Percentiles rank a stretch among this genome's conserved stretches.
Evolutionary conservation across 2,329 filamentous ascomycete genomes (phyloP).

Genomic region (Xylaria polymorpha): DNA sequence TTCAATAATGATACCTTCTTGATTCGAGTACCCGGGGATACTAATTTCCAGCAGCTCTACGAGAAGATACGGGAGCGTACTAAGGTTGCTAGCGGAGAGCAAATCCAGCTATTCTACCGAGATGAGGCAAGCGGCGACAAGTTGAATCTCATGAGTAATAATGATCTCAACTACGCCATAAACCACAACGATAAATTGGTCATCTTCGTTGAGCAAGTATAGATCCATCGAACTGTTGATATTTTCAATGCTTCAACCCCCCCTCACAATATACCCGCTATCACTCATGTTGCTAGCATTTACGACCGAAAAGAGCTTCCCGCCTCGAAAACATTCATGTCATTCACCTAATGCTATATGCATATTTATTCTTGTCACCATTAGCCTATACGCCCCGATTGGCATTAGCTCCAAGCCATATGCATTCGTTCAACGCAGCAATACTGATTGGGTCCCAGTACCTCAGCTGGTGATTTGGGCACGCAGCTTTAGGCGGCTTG

Average conservation of each 20-base stretch:
- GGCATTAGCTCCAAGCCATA: conserved; percentile 7
- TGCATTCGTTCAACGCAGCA: conserved; percentile 3
- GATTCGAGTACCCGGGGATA: conserved; percentile 86
- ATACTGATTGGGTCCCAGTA: conserved; percentile 12
- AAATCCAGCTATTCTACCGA: conserved; percentile 84
- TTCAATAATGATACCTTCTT: conserved; percentile 93
- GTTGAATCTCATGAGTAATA: conserved; percentile 79
- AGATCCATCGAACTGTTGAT: conserved; percentile 40
- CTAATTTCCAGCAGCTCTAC: conserved; percentile 80
- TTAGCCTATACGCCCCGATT: conserved; percentile 6
- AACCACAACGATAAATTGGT: conserved; percentile 89
- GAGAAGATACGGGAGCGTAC: conserved; percentile 87
- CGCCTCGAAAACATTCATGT: conserved; percentile 28
- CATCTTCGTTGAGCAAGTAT: conserved; percentile 73
- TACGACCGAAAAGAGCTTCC: conserved; percentile 37
- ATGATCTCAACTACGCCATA: conserved; percentile 83
- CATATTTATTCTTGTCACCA: conserved; percentile 22
- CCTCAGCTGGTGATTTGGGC: conserved; percentile 14
- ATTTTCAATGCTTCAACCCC: conserved; percentile 41
- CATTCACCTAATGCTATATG: conserved; percentile 23
- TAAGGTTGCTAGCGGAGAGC: conserved; percentile 75
- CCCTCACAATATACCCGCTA: conserved; percentile 47
- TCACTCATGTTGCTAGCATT: conserved; percentile 42
- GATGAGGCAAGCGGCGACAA: conserved; percentile 83
- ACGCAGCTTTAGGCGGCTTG: conserved; percentile 13